Percentiles rank a stretch among this genome's conserved stretches.
Conservation (phyloP, 2,329 filamentous ascomycete genomes). For the Trematosphaeria pertusa region DNA sequence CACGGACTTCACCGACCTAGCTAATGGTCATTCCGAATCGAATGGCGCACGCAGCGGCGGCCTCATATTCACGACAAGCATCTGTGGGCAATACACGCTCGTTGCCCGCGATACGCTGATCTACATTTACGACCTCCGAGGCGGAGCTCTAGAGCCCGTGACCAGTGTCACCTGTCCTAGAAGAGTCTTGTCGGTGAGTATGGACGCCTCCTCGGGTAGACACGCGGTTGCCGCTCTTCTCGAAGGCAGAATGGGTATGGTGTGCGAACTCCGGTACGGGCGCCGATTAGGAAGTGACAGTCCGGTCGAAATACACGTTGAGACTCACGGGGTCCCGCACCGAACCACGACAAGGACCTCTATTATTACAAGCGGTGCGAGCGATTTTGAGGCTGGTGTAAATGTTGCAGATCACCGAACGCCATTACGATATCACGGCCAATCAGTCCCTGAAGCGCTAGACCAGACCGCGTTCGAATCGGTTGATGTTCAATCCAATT, state of each 20-base stretch:
- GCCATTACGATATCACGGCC: conserved; percentile 1
- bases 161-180: conserved; percentile 64
- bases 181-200: conserved; percentile 65
- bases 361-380: conserved; percentile 16
- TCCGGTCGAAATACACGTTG: conserved; percentile 17
- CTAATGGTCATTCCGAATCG: conserved; percentile 26
- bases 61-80: conserved; percentile 61
- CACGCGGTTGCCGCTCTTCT: conserved; percentile 66
- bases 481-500: conserved; percentile 34
- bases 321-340: conserved; percentile 14
- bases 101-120: conserved; percentile 62
- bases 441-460: conserved; percentile 7
- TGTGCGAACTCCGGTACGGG: conserved; percentile 57
- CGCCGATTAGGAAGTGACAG: conserved; percentile 1
- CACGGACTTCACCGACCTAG: conserved; percentile 47
- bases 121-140: conserved; percentile 61
- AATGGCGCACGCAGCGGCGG: conserved; percentile 21
- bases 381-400: conserved; percentile 12
- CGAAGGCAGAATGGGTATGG: conserved; percentile 65
- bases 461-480: conserved; percentile 25
- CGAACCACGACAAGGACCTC: conserved; percentile 16
- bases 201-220: conserved; percentile 65
- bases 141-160: conserved; percentile 52
- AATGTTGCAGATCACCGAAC: conserved; percentile 10
- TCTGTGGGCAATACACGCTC: conserved; percentile 65